Evolutionary conservation across 352 stramenopile species (phyloP), one percentile per base, ranked within the genome.

Genomic region (Globisporangium abappressorium): DNA sequence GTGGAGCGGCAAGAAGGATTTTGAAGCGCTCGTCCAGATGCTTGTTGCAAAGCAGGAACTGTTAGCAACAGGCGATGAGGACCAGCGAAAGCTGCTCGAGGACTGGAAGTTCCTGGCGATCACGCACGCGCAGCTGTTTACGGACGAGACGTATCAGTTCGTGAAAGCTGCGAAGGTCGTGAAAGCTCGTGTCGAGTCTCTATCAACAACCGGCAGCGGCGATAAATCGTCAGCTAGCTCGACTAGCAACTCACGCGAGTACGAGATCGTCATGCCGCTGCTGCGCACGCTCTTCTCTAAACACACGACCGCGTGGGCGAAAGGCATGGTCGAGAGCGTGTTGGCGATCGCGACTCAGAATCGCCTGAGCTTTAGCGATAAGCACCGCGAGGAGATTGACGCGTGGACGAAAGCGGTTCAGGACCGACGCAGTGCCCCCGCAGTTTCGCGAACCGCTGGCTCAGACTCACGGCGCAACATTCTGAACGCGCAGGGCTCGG

Each of bases 71-170:
- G 63, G 65, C 24, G 56, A 55, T 3, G 65, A 72, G 4, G 28
- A 11, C 24, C 9, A 46, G 61, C 62, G 14, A 2, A 38, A 46
- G 49, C 68, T 75, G 30, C 53, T 82, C 20, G 74, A 79, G 0
- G 61, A 78, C 43, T 94, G 84, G 86, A 76, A 78, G 64, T 73
- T 92, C 43, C 46, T 88, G 26, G 77, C 74, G 3, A 63, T 92
- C 66, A 89, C 82, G 1, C 82, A 92, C 62, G 68, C 72, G 12
- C 78, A 91, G 61, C 78, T 94, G 11, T 89, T 90, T 65, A 94
- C 84, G 7, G 86, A 94, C 67, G 86, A 94, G 67, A 90, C 86
- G 62, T 94, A 90, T 57, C 69, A 90, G 71, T 94, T 94, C 67
- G 84, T 74, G 30, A 89, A 89, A 55, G 82, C 84, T 15, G 76